A percentile compares a stretch with the other conserved stretches of the same genome.
These are phyloP conservation scores for Medicago arabica DNA, from an alignment of 306 rosid species.

Conservation along the genomic window DNA sequence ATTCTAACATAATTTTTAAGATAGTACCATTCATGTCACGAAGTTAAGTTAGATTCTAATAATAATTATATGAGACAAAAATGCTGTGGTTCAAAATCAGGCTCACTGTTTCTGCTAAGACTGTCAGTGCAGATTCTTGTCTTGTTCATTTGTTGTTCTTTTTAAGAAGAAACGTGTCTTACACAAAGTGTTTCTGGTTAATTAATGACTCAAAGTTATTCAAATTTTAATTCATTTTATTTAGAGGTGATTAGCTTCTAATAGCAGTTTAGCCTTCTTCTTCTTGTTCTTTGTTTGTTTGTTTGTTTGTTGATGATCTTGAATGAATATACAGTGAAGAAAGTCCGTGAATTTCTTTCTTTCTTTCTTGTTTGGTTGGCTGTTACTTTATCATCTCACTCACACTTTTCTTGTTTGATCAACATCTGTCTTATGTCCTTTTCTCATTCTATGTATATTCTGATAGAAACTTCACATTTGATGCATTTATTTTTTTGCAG, in stretches of 20 bases:
- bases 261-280: background rate
- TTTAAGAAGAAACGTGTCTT: no score
- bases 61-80: no score
- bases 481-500: constrained; percentile 49
- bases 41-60: no score
- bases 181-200: background rate
- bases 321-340: background rate
- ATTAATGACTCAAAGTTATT: background rate
- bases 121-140: constrained; percentile 30
- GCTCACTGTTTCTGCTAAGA: constrained; percentile 13
- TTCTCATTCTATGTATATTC: background rate
- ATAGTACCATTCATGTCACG: no score
- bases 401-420: constrained; percentile 22
- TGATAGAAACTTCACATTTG: constrained; percentile 24
- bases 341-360: background rate
- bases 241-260: constrained; percentile 10
- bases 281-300: background rate
- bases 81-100: background rate
- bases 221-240: background rate
- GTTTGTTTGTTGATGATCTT: background rate
- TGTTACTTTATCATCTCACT: background rate
- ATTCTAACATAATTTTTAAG: no score
- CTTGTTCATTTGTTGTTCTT: background rate
- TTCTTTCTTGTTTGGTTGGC: background rate
- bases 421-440: background rate